These are phyloP conservation scores for Suhomyces prunicola DNA, from an alignment of 805 yeast species.

Conservation along the genomic window DNA sequence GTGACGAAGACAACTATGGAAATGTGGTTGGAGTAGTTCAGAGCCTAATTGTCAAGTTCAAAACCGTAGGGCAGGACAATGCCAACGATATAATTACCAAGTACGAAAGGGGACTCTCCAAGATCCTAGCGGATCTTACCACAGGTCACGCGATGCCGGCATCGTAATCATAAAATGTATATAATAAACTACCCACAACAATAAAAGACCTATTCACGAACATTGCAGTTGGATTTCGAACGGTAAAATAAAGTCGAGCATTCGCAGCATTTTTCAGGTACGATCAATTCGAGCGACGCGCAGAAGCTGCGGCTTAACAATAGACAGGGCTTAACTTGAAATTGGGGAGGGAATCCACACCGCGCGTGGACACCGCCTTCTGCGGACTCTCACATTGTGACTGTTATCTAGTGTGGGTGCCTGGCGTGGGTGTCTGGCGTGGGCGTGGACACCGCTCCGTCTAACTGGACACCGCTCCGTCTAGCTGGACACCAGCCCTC, in stretches of 20 bases:
- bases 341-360: neutral
- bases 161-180: neutral
- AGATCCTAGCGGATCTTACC: neutral
- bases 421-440: too few species aligned
- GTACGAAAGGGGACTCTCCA: conserved; percentile 23
- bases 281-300: neutral
- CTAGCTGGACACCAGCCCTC: neutral
- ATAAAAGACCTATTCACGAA: too few species aligned
- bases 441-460: neutral
- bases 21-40: conserved; percentile 7
- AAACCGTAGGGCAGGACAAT: conserved; percentile 25
- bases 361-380: too few species aligned
- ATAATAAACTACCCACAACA: neutral
- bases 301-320: neutral
- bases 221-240: too few species aligned
- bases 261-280: neutral
- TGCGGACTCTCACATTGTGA: too few species aligned
- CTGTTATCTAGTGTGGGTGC: too few species aligned
- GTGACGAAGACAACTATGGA: conserved; percentile 4
- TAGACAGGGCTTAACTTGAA: neutral
- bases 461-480: too few species aligned
- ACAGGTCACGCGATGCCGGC: neutral
- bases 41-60: conserved; percentile 25
- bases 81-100: conserved; percentile 28
- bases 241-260: too few species aligned